phyloP scores from a whole-genome alignment of 768 basidiomycete species.

The Galerina marginata region DNA sequence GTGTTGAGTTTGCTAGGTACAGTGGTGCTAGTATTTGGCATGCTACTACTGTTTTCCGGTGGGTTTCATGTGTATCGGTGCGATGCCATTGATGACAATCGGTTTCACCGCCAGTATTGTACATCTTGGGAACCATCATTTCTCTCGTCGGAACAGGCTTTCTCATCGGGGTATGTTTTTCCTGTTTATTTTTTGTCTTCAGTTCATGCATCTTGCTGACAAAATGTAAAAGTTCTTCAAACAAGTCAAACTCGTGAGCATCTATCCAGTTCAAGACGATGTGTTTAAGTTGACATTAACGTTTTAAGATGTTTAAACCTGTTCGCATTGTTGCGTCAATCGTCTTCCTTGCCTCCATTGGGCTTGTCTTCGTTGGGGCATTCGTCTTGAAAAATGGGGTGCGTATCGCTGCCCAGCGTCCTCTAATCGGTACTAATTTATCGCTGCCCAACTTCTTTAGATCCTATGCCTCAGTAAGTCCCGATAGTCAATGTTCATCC shows the following conservation, averaged over 20 bases:
- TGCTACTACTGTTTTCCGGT: slow-evolving; percentile 76
- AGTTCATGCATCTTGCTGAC: neutral
- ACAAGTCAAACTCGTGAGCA: slow-evolving; percentile 78
- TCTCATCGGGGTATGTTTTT: slow-evolving; percentile 76
- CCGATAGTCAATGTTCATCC: neutral
- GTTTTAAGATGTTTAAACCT: slow-evolving; percentile 89
- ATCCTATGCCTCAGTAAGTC: slow-evolving; percentile 70
- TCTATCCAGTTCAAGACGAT: neutral
- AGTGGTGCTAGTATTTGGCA: slow-evolving; percentile 76
- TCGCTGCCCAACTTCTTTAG: slow-evolving; percentile 36
- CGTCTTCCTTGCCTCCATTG: slow-evolving; percentile 79
- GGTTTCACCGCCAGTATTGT: slow-evolving; percentile 62
- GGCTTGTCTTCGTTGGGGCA: slow-evolving; percentile 83
- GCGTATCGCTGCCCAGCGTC: slow-evolving; percentile 24
- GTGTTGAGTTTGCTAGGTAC: slow-evolving; percentile 80
- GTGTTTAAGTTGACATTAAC: neutral
- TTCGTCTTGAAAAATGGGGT: slow-evolving; percentile 77
- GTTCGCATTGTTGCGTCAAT: slow-evolving; percentile 84
- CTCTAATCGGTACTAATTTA: neutral
- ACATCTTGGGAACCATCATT: slow-evolving; percentile 80
- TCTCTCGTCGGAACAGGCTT: slow-evolving; percentile 90
- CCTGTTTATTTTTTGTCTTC: neutral
- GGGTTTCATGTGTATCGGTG: slow-evolving; percentile 32
- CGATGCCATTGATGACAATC: slow-evolving; percentile 7
- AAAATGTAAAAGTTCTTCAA: slow-evolving; percentile 63